Percentiles rank a stretch among this genome's conserved stretches.
Conservation (phyloP, 306 rosid genomes). For the Malus fusca region DNA sequence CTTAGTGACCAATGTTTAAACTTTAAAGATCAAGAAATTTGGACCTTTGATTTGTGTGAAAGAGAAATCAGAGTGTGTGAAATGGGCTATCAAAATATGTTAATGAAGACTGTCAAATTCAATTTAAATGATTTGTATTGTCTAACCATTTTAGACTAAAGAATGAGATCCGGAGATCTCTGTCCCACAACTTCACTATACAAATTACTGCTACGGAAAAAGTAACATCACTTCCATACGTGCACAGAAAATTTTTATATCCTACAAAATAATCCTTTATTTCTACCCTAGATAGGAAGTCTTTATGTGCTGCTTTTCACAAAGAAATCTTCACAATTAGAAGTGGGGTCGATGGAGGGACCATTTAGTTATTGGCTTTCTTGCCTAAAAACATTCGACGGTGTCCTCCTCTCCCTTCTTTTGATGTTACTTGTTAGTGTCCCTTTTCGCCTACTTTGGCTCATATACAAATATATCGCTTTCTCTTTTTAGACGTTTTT, state of each 20-base stretch:
- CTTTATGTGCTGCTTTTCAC: conserved; percentile 18
- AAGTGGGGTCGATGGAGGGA: conserved; percentile 24
- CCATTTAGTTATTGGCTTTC: conserved; percentile 14
- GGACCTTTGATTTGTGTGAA: too few relatives aligned
- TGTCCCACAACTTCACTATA: background rate
- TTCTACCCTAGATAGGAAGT: conserved; percentile 5
- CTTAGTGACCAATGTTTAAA: too few relatives aligned
- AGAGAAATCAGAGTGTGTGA: too few relatives aligned
- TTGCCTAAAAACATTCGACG: conserved; percentile 2
- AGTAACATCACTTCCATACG: conserved; percentile 39
- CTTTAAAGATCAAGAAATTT: too few relatives aligned
- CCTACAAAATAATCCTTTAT: background rate
- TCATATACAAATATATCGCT: conserved; percentile 5
- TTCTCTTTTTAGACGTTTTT: background rate
- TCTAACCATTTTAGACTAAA: too few relatives aligned
- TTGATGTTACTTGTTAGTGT: conserved; percentile 16
- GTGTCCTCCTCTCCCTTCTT: conserved; percentile 32
- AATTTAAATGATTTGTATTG: too few relatives aligned
- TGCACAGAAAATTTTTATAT: conserved; percentile 26
- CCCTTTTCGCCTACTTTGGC: conserved; percentile 17
- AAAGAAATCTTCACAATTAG: conserved; percentile 1
- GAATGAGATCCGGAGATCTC: too few relatives aligned
- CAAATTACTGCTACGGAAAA: conserved; percentile 21
- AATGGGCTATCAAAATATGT: too few relatives aligned
- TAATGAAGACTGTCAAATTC: too few relatives aligned